phyloP scores from a whole-genome alignment of 129 eudicot species.

The Tagetes patula region DNA sequence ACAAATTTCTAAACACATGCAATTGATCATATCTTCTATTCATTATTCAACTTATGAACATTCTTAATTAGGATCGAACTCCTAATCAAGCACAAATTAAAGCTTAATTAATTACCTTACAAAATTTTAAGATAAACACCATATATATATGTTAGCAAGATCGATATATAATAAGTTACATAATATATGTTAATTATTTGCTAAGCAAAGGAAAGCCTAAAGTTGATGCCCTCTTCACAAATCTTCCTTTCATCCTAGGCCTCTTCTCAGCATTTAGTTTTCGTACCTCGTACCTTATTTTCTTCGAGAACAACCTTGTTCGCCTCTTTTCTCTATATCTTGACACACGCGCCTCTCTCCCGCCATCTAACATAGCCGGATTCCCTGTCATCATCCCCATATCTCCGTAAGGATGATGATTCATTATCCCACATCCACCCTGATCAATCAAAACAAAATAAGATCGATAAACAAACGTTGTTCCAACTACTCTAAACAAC shows the following conservation, averaged over 20 bases:
- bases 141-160: constrained; percentile 16
- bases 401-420: constrained; percentile 49
- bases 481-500: no score
- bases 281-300: constrained; percentile 82
- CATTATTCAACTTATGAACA: constrained; percentile 32
- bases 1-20: constrained; percentile 12
- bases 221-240: constrained; percentile 57
- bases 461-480: no score
- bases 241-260: constrained; percentile 89
- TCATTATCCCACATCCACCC: constrained; percentile 50
- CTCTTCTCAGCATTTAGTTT: constrained; percentile 86
- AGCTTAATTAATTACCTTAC: constrained; percentile 19
- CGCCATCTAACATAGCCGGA: constrained; percentile 49
- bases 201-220: constrained; percentile 40
- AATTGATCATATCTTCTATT: constrained; percentile 8
- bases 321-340: constrained; percentile 90
- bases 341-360: constrained; percentile 77
- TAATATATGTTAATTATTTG: constrained; percentile 33
- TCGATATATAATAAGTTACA: not conserved
- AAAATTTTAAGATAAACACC: constrained; percentile 13
- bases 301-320: constrained; percentile 79
- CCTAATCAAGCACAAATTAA: constrained; percentile 25
- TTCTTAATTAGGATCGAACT: constrained; percentile 18
- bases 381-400: constrained; percentile 47
- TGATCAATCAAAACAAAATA: constrained; percentile 19